phyloP scores from a whole-genome alignment of 345 rosid genomes.

The Zanthoxylum bungeanum region DNA sequence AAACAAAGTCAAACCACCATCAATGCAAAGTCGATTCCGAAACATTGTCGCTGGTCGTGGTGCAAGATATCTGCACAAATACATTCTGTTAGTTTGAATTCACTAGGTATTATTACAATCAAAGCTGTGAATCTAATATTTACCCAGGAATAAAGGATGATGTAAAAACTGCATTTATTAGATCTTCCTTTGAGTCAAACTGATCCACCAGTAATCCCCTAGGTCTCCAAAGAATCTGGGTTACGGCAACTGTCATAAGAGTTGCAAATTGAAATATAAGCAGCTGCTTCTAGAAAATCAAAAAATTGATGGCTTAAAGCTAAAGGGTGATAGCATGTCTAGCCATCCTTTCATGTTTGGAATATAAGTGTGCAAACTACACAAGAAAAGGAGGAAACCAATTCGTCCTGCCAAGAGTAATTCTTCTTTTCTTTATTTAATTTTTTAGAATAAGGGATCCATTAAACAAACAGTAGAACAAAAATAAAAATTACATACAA shows the following conservation, averaged over 20 bases:
- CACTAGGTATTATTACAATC: constrained; percentile 5
- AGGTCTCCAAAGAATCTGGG: constrained; percentile 90
- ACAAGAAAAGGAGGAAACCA: not conserved
- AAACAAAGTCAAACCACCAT: constrained; percentile 93
- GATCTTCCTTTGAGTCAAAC: constrained; percentile 87
- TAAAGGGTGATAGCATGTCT: not conserved
- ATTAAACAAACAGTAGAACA: too few relatives aligned
- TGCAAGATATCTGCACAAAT: constrained; percentile 74
- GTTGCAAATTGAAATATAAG: constrained; percentile 17
- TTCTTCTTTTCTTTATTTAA: not conserved
- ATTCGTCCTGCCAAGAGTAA: not conserved
- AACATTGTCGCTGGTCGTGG: constrained; percentile 89
- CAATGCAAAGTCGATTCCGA: constrained; percentile 80
- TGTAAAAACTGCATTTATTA: constrained; percentile 80
- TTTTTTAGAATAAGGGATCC: not conserved
- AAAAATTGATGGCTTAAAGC: constrained; percentile 9
- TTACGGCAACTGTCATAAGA: constrained; percentile 77
- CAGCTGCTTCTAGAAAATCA: not conserved
- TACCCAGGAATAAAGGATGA: constrained; percentile 96
- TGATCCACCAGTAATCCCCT: constrained; percentile 92
- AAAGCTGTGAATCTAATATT: constrained; percentile 11
- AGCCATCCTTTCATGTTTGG: not conserved
- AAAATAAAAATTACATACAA: not conserved
- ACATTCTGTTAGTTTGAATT: constrained; percentile 16
- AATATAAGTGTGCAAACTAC: not conserved